A percentile compares a stretch with the other conserved stretches of the same genome.
Conservation (phyloP, 768 basidiomycete species). For the Trametes sanguinea region DNA sequence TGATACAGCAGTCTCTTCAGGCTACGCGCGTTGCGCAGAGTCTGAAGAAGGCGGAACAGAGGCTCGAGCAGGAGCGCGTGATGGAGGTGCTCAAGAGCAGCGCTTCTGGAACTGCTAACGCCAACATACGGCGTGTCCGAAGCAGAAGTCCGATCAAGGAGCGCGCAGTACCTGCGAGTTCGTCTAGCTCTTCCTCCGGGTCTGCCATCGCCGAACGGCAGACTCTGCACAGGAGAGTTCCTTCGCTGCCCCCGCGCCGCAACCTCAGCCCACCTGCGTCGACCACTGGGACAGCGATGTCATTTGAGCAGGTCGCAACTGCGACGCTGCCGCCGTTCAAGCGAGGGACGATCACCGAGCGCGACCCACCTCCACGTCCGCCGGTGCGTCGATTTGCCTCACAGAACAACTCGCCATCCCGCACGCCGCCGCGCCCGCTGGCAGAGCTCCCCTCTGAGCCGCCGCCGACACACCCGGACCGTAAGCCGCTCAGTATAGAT, state of each 20-base stretch:
- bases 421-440: constrained; percentile 32
- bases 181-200: constrained; percentile 15
- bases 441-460: constrained; percentile 38
- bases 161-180: not conserved
- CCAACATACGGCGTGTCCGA: constrained; percentile 24
- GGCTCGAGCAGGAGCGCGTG: constrained; percentile 68
- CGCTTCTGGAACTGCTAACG: constrained; percentile 17
- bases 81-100: constrained; percentile 73
- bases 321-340: constrained; percentile 31
- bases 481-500: constrained; percentile 36
- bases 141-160: constrained; percentile 28
- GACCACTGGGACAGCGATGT: constrained; percentile 38
- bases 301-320: constrained; percentile 46
- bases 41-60: constrained; percentile 67
- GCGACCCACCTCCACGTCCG: constrained; percentile 8
- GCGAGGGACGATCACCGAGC: not conserved
- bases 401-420: constrained; percentile 31
- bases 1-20: constrained; percentile 68
- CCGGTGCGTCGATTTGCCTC: constrained; percentile 20
- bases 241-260: constrained; percentile 41
- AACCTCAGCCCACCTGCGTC: constrained; percentile 37
- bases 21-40: constrained; percentile 72
- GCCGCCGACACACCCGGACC: constrained; percentile 60
- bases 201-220: constrained; percentile 15
- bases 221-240: constrained; percentile 23